phyloP scores from a whole-genome alignment of 768 basidiomycete genomes.

The Pleurotus ostreatus region DNA sequence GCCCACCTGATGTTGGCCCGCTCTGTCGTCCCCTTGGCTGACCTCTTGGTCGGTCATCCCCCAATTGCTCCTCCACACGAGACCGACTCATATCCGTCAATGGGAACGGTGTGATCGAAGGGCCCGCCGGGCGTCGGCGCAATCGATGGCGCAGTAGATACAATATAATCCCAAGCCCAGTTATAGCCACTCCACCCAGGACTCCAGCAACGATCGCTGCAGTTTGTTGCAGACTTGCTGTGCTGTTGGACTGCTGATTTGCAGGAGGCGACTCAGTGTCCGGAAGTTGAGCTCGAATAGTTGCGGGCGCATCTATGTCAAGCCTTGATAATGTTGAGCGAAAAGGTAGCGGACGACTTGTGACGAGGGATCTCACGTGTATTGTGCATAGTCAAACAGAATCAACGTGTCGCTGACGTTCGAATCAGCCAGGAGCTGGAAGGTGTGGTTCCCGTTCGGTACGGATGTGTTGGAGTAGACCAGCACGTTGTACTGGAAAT shows the following conservation, averaged over 20 bases:
- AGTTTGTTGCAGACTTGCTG: background rate
- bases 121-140: background rate
- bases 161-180: background rate
- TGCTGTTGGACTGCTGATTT: background rate
- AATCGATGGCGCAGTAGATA: constrained; percentile 4
- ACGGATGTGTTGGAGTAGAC: constrained; percentile 1
- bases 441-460: background rate
- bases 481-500: background rate
- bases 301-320: background rate
- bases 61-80: background rate
- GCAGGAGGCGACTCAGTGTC: background rate
- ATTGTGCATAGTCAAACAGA: constrained; percentile 3
- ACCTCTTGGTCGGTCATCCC: background rate
- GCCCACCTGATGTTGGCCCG: background rate
- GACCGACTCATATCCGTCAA: background rate
- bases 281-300: background rate
- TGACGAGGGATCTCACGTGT: background rate
- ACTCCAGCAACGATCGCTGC: constrained; percentile 2
- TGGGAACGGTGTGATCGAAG: background rate
- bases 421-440: background rate
- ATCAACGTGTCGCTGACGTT: background rate
- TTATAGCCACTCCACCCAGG: background rate
- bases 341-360: too few relatives aligned
- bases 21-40: background rate
- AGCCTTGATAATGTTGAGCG: background rate